phyloP scores from a whole-genome alignment of 164 flowering plant genomes.

The Aristolochia californica region DNA sequence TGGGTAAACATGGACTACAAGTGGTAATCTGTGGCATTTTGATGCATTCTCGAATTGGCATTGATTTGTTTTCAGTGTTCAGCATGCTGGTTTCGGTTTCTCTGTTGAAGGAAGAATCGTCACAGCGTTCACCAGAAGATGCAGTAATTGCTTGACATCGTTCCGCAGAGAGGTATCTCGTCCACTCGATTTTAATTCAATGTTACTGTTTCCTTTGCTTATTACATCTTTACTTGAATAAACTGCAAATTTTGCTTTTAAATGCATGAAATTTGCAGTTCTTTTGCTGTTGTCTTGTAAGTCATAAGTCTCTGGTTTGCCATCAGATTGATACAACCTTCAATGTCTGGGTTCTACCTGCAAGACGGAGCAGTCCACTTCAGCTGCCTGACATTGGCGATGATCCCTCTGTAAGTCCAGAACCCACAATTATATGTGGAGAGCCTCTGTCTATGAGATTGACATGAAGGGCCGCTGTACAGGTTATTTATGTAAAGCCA shows the following conservation, averaged over 20 bases:
- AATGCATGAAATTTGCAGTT: background rate
- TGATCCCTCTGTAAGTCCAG: conserved; percentile 68
- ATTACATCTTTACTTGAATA: too few species aligned
- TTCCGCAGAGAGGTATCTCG: conserved; percentile 56
- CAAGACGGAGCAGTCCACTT: conserved; percentile 24
- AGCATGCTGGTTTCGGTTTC: conserved; percentile 87
- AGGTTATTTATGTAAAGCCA: conserved; percentile 85
- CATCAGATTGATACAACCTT: conserved; percentile 60
- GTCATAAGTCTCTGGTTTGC: background rate
- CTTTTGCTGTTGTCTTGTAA: background rate
- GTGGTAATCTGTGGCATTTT: background rate
- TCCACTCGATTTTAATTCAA: too few species aligned
- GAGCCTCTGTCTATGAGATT: background rate
- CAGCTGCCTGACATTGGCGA: conserved; percentile 62
- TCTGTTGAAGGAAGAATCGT: conserved; percentile 67
- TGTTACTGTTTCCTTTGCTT: too few species aligned
- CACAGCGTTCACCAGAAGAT: conserved; percentile 57
- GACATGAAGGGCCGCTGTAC: conserved; percentile 9
- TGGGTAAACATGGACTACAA: background rate
- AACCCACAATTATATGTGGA: background rate
- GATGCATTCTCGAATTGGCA: background rate
- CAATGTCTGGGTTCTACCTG: conserved; percentile 64
- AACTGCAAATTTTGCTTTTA: background rate
- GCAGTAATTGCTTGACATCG: conserved; percentile 49
- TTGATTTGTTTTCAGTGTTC: conserved; percentile 2